phyloP scores from a whole-genome alignment of 345 rosid species.

The thale cress (Arabidopsis thaliana) region DNA sequence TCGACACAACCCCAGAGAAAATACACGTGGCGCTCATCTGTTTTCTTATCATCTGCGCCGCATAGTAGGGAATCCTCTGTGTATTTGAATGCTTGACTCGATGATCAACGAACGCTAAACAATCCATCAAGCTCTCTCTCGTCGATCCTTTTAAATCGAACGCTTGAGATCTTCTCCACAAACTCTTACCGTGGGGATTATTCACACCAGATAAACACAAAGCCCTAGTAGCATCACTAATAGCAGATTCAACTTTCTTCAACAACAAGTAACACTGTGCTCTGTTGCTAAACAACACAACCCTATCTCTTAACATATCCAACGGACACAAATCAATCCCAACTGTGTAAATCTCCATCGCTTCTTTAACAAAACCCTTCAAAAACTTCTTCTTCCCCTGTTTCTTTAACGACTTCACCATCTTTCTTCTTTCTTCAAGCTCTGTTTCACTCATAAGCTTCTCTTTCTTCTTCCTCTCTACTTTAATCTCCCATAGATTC shows the following conservation, averaged over 20 bases:
- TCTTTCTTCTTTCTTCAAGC: slow-evolving; percentile 51
- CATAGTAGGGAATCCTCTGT: slow-evolving; percentile 60
- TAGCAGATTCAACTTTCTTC: slow-evolving; percentile 58
- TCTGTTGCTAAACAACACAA: slow-evolving; percentile 76
- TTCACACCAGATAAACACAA: slow-evolving; percentile 53
- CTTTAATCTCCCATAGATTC: slow-evolving; percentile 73
- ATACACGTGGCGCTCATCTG: slow-evolving; percentile 73
- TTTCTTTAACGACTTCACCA: slow-evolving; percentile 56
- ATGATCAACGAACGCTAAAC: slow-evolving; percentile 62
- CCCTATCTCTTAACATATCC: slow-evolving; percentile 59
- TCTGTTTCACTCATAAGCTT: slow-evolving; percentile 64
- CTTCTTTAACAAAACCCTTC: slow-evolving; percentile 56
- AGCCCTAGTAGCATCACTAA: slow-evolving; percentile 85
- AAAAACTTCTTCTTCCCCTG: slow-evolving; percentile 67
- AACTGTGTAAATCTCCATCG: slow-evolving; percentile 51
- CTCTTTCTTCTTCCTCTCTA: slow-evolving; percentile 69
- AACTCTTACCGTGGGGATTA: slow-evolving; percentile 67
- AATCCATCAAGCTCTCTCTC: slow-evolving; percentile 83
- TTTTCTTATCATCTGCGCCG: slow-evolving; percentile 62
- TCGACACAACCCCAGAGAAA: slow-evolving; percentile 43
- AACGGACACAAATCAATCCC: slow-evolving; percentile 68
- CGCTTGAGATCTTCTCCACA: slow-evolving; percentile 96
- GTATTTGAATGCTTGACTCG: slow-evolving; percentile 42
- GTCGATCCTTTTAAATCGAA: slow-evolving; percentile 68
- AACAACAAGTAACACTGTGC: slow-evolving; percentile 75